phyloP scores from a whole-genome alignment of 2,329 filamentous ascomycete species.

The Cryphonectria radicalis region DNA sequence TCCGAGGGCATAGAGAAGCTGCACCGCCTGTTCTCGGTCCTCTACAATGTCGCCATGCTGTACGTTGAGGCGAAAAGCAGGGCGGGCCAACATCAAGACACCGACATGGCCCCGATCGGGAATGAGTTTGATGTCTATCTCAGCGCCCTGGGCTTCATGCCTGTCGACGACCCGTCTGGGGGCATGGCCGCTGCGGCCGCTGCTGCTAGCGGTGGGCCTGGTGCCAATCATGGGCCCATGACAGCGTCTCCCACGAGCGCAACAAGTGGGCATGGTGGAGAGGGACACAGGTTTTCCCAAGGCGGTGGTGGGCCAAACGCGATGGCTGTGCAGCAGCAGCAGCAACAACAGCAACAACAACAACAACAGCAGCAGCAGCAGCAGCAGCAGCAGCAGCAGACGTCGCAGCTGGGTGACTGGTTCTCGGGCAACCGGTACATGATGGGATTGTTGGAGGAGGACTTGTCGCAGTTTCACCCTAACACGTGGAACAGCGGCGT shows the following conservation, averaged over 20 bases:
- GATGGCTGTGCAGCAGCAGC: slow-evolving; percentile 24
- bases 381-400: slow-evolving; percentile 31
- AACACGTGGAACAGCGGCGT: slow-evolving; percentile 37
- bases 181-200: slow-evolving; percentile 13
- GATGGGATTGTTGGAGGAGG: slow-evolving; percentile 67
- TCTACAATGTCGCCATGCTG: slow-evolving; percentile 63
- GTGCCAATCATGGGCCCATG: slow-evolving; percentile 19
- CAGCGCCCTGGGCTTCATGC: slow-evolving; percentile 65
- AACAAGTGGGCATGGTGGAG: slow-evolving; percentile 17
- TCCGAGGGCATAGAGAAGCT: slow-evolving; percentile 65
- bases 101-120: slow-evolving; percentile 54
- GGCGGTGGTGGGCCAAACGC: slow-evolving; percentile 7
- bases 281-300: slow-evolving; percentile 21
- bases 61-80: slow-evolving; percentile 65
- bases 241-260: slow-evolving; percentile 14
- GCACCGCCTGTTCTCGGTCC: slow-evolving; percentile 64
- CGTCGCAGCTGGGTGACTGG: slow-evolving; percentile 64
- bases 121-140: slow-evolving; percentile 69
- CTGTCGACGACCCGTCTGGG: slow-evolving; percentile 35
- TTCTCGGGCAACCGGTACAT: slow-evolving; percentile 69
- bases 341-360: not conserved
- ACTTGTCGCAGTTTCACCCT: slow-evolving; percentile 50
- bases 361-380: slow-evolving; percentile 27
- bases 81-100: slow-evolving; percentile 55
- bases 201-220: slow-evolving; percentile 24